Base-by-base conservation (phyloP, 345 rosid genomes). In the Pistacia vera region DNA sequence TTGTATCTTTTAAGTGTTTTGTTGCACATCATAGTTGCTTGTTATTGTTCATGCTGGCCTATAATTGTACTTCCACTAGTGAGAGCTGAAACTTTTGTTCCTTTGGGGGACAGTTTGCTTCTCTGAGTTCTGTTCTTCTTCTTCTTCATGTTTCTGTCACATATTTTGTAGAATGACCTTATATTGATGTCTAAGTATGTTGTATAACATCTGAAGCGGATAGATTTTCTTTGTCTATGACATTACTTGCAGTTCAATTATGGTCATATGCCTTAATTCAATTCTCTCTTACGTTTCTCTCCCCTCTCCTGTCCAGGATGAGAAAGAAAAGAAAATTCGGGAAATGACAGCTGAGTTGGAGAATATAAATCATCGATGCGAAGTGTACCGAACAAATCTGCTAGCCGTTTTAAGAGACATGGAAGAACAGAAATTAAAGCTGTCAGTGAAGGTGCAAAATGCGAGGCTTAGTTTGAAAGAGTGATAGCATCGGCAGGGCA, bases 351-450 rank as follows among this genome's bases (percentile, higher is more conserved):
- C 78, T 1, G 94, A 91, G 69, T 75, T 95, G 78, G 94, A 93
- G 83, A 83, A 79, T 81, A 85, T 86, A 46, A 85, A 87, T 77
- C 88, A 82, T 76, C 83, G 92, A 67, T 90, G 94, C 17, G 92
- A 88, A 79, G 98, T 88, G 25, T 95, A 93, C 74, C 75, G 92
- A 77, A 75, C 86, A 48, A 88, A 87, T 81, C 82, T 93, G 80
- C 78, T 93, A 81, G 84, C 92, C 35, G 87, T 91, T 70, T 79
- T 93, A 84, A 91, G 87, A 80, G 95, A 95, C 38, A 91, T 90
- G 93, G 98, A 95, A 83, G 95, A 93, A 35, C 91, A 90, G 80
- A 95, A 94, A 84, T 77, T 88, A 64, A 90, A 94, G 88, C 81
- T 95, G 56, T 87, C 94, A 0, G 90, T 91, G 75, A 95, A 95